Evolutionary conservation across 768 basidiomycete genomes (phyloP).

Genomic region (Naganishia vaughanmartiniae): DNA sequence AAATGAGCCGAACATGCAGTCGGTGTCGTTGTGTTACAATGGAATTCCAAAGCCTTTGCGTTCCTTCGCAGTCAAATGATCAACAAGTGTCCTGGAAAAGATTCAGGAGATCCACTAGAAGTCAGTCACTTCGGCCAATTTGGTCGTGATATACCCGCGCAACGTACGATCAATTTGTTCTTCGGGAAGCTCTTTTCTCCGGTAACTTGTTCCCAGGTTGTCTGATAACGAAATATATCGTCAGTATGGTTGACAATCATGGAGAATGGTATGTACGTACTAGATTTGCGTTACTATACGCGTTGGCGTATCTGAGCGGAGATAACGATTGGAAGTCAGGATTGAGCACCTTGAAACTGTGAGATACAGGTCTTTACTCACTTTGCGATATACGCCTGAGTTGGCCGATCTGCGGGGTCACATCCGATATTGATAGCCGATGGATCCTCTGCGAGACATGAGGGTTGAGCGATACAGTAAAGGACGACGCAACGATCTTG

Average conservation of each 20-base stretch:
- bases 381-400: conserved; percentile 62
- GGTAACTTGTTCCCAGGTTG: conserved; percentile 33
- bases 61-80: background rate
- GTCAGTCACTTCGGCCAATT: background rate
- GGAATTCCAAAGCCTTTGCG: background rate
- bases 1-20: background rate
- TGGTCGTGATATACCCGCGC: background rate
- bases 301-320: conserved; percentile 54
- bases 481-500: background rate
- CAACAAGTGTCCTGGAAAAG: background rate
- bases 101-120: background rate
- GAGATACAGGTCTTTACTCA: background rate
- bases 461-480: background rate
- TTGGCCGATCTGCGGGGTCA: conserved; percentile 74
- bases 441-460: conserved; percentile 39
- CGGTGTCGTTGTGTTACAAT: background rate
- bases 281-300: conserved; percentile 47
- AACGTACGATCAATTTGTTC: conserved; percentile 30
- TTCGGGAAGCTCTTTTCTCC: conserved; percentile 27
- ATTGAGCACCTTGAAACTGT: background rate
- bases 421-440: conserved; percentile 69
- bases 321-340: background rate
- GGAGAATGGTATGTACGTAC: conserved; percentile 32
- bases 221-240: conserved; percentile 1
- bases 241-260: background rate